Percentiles rank a stretch among this genome's conserved stretches.
phyloP scores from a whole-genome alignment of 2,329 filamentous ascomycete species.

The Rutstroemia sp. region DNA sequence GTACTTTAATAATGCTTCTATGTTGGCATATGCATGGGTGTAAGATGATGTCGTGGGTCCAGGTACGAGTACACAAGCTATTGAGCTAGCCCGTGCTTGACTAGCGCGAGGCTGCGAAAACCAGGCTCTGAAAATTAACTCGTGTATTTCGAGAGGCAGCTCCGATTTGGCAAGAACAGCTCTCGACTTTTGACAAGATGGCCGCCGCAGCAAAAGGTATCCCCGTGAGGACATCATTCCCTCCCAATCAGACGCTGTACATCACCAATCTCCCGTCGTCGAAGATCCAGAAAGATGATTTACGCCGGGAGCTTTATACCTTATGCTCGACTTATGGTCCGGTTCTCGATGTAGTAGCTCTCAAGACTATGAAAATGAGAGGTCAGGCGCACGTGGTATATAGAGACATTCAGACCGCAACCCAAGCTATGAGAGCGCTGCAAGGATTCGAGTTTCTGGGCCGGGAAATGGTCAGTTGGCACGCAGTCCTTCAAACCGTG shows the following conservation, averaged over 20 bases:
- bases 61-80: constrained; percentile 1
- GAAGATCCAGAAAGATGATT: constrained; percentile 82
- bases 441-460: constrained; percentile 84
- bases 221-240: constrained; percentile 24
- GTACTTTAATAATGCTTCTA: constrained; percentile 4
- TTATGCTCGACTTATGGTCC: constrained; percentile 91
- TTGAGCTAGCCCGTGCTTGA: not conserved
- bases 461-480: constrained; percentile 63
- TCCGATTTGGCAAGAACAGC: not conserved
- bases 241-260: constrained; percentile 80
- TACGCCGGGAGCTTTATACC: constrained; percentile 83
- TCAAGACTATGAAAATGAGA: constrained; percentile 88
- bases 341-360: constrained; percentile 82
- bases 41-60: constrained; percentile 2
- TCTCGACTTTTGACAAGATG: not conserved
- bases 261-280: constrained; percentile 77
- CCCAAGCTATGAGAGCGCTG: constrained; percentile 83
- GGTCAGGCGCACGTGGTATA: constrained; percentile 93
- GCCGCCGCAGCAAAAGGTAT: not conserved
- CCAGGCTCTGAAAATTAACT: constrained; percentile 2
- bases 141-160: not conserved
- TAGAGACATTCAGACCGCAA: constrained; percentile 82
- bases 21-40: constrained; percentile 7
- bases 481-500: not conserved
- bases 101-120: constrained; percentile 8